Evolutionary conservation across 163 green algal species (phyloP).

Genomic region (Chloromonas sp.): DNA sequence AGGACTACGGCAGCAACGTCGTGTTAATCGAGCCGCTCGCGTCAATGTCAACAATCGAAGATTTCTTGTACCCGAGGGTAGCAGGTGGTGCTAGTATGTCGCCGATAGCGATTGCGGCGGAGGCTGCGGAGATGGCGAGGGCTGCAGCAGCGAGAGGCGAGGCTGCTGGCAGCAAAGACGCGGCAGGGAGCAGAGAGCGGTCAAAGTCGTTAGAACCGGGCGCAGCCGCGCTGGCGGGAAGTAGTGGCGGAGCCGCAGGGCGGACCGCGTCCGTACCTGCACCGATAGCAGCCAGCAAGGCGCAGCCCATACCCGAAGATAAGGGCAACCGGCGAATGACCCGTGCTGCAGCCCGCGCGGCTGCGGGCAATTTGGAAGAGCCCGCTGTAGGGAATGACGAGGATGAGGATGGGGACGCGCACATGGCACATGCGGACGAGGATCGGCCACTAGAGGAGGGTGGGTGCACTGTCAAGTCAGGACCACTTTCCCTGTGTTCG

Average conservation of each 20-base stretch:
- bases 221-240: too few species aligned
- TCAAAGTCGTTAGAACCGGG: too few species aligned
- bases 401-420: slow-evolving; percentile 20
- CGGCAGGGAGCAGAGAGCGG: not conserved
- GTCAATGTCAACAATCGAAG: slow-evolving; percentile 89
- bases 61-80: slow-evolving; percentile 90
- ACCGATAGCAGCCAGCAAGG: slow-evolving; percentile 13
- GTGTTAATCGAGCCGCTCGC: slow-evolving; percentile 95
- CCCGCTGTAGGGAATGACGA: not conserved
- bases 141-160: slow-evolving; percentile 7
- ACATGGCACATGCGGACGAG: slow-evolving; percentile 21
- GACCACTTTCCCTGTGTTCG: too few species aligned
- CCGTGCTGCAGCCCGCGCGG: too few species aligned
- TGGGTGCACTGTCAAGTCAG: too few species aligned
- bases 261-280: too few species aligned
- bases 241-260: too few species aligned
- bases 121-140: not conserved
- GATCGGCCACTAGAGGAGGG: not conserved
- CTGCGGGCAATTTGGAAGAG: not conserved
- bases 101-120: not conserved
- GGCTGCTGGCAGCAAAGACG: not conserved
- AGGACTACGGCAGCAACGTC: slow-evolving; percentile 83
- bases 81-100: too few species aligned
- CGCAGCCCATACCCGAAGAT: slow-evolving; percentile 30
- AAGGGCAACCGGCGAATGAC: not conserved